Conservation (phyloP, 352 stramenopile genomes). For the Globisporangium uncinulatum region DNA sequence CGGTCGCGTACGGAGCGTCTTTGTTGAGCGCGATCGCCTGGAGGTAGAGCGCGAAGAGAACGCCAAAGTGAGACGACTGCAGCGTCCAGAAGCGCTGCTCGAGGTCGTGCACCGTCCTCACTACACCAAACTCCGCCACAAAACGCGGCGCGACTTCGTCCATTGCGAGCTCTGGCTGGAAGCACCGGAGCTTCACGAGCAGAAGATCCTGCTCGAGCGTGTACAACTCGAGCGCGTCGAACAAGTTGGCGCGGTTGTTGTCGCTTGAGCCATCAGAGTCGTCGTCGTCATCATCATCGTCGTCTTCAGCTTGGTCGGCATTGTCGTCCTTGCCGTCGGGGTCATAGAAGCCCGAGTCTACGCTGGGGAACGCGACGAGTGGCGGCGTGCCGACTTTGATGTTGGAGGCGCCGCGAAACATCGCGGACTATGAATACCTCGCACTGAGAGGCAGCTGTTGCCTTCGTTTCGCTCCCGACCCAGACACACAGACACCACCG, state of each 20-base stretch:
- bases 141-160: constrained; percentile 36
- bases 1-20: constrained; percentile 23
- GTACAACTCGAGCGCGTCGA: constrained; percentile 36
- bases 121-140: constrained; percentile 33
- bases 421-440: background rate
- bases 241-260: constrained; percentile 30
- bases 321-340: constrained; percentile 6
- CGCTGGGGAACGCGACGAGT: constrained; percentile 28
- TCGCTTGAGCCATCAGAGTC: constrained; percentile 16
- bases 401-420: background rate
- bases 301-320: constrained; percentile 11
- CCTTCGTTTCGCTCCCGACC: no score
- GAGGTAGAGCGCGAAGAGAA: constrained; percentile 50
- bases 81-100: constrained; percentile 33
- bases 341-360: constrained; percentile 19
- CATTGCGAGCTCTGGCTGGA: constrained; percentile 34
- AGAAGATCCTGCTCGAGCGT: constrained; percentile 52
- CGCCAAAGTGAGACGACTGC: constrained; percentile 26
- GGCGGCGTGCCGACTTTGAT: constrained; percentile 12
- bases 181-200: constrained; percentile 52
- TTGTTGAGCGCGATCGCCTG: constrained; percentile 30
- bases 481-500: no score
- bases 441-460: no score
- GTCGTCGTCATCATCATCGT: constrained; percentile 13
- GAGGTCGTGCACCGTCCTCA: constrained; percentile 28